Evolutionary conservation across 257 asterid genomes (phyloP).

Genomic region (Mentha longifolia): DNA sequence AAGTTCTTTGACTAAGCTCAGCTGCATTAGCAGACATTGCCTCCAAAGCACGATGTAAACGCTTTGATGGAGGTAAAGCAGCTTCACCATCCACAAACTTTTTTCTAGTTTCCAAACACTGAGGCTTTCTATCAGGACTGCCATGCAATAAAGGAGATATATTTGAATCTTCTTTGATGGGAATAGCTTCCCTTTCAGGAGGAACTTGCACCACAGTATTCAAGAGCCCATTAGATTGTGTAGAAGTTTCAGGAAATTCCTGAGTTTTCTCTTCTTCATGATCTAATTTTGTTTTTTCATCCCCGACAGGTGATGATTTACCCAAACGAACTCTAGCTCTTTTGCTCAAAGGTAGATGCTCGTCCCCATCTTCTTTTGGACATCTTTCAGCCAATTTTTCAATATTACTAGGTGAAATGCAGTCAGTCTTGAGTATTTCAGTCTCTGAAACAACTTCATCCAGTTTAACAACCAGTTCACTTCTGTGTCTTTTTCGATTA

Average conservation of each 20-base stretch:
- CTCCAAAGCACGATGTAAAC: conserved; percentile 92
- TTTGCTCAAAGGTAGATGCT: conserved; percentile 85
- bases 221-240: conserved; percentile 38
- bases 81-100: conserved; percentile 76
- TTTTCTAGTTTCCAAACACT: conserved; percentile 53
- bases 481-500: conserved; percentile 61
- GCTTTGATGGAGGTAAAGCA: conserved; percentile 96
- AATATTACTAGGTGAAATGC: conserved; percentile 39
- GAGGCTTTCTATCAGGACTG: conserved; percentile 49
- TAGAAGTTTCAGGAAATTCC: conserved; percentile 46
- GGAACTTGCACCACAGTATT: conserved; percentile 43
- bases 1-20: conserved; percentile 57
- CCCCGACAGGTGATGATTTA: conserved; percentile 50
- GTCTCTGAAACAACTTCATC: conserved; percentile 51
- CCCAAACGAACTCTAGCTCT: conserved; percentile 94
- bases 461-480: conserved; percentile 44
- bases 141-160: conserved; percentile 41
- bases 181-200: conserved; percentile 39
- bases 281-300: conserved; percentile 40
- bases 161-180: conserved; percentile 35
- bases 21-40: conserved; percentile 98
- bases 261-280: conserved; percentile 47
- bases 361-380: conserved; percentile 80
- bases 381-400: conserved; percentile 42
- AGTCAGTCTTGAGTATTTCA: conserved; percentile 44